phyloP scores from a whole-genome alignment of 192 early-diverging fungal genomes.

The Rhizoclosmatium sp. region DNA sequence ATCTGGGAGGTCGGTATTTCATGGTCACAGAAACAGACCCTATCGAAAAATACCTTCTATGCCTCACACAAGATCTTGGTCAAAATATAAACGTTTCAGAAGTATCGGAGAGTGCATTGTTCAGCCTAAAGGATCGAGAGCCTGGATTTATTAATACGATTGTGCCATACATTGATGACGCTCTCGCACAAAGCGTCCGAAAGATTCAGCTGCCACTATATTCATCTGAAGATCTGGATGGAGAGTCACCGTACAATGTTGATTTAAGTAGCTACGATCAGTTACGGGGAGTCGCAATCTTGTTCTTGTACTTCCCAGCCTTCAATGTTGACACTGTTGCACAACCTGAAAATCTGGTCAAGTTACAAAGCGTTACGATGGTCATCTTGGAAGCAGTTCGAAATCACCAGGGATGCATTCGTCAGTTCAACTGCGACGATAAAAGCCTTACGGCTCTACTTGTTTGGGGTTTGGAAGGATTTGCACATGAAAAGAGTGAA shows the following conservation, averaged over 20 bases:
- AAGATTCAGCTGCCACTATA: not conserved
- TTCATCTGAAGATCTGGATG: conserved; percentile 10
- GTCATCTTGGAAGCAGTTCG: conserved; percentile 22
- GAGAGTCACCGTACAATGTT: conserved; percentile 16
- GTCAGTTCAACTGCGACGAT: conserved; percentile 52
- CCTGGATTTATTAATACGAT: not conserved
- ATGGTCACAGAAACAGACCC: conserved; percentile 37
- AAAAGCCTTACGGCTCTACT: conserved; percentile 46
- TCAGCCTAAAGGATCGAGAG: not conserved
- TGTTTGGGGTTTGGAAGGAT: conserved; percentile 48
- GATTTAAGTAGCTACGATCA: conserved; percentile 38
- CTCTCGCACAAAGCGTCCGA: conserved; percentile 25
- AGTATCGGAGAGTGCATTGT: conserved; percentile 15
- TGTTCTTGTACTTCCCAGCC: conserved; percentile 37
- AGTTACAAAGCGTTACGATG: conserved; percentile 18
- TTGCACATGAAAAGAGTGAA: conserved; percentile 46
- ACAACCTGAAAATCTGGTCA: conserved; percentile 21
- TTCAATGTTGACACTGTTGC: conserved; percentile 32
- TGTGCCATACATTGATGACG: conserved; percentile 30
- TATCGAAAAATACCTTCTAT: conserved; percentile 29
- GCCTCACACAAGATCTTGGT: conserved; percentile 11
- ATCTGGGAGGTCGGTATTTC: conserved; percentile 25
- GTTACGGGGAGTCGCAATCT: conserved; percentile 31
- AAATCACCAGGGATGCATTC: conserved; percentile 27
- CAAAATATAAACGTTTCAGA: not conserved